These are phyloP conservation scores for Penicillium griseofulvum DNA, from an alignment of 2,329 filamentous ascomycete species.

Conservation along the genomic window DNA sequence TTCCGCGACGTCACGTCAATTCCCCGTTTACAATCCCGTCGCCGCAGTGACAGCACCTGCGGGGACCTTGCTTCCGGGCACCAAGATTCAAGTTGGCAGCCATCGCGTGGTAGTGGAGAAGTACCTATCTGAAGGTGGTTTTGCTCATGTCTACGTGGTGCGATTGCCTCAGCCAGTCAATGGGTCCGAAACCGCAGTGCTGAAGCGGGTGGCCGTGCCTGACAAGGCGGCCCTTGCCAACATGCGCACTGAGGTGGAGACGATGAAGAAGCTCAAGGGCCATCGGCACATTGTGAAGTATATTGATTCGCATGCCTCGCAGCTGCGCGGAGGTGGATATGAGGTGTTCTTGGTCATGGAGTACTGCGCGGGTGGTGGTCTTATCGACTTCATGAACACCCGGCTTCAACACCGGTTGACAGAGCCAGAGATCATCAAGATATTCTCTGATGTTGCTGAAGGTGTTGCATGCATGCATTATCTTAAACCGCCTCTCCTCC, in stretches of 20 bases:
- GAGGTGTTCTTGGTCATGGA: conserved; percentile 99
- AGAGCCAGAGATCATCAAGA: conserved; percentile 94
- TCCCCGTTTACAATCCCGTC: conserved; percentile 36
- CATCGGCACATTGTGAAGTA: conserved; percentile 96
- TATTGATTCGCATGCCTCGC: conserved; percentile 95
- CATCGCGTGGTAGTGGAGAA: conserved; percentile 94
- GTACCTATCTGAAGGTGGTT: conserved; percentile 96
- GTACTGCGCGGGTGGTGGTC: conserved; percentile 86
- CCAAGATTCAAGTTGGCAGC: conserved; percentile 91
- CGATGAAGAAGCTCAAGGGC: conserved; percentile 98
- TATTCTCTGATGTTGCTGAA: conserved; percentile 93
- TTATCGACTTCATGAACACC: conserved; percentile 99
- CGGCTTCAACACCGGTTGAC: conserved; percentile 92
- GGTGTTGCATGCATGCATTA: conserved; percentile 99
- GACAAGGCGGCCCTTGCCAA: conserved; percentile 91
- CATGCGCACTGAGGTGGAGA: conserved; percentile 98
- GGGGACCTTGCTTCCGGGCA: conserved; percentile 88
- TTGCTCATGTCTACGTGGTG: conserved; percentile 97
- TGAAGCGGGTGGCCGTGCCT: conserved; percentile 93
- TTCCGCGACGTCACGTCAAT: conserved; percentile 28
- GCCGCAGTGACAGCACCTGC: conserved; percentile 50
- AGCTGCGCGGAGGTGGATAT: conserved; percentile 87
- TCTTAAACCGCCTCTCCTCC: conserved; percentile 85
- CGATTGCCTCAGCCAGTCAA: conserved; percentile 74
- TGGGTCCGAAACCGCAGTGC: conserved; percentile 75